Conservation (phyloP, 116 monocot genomes). For the Cymodocea nodosa region DNA sequence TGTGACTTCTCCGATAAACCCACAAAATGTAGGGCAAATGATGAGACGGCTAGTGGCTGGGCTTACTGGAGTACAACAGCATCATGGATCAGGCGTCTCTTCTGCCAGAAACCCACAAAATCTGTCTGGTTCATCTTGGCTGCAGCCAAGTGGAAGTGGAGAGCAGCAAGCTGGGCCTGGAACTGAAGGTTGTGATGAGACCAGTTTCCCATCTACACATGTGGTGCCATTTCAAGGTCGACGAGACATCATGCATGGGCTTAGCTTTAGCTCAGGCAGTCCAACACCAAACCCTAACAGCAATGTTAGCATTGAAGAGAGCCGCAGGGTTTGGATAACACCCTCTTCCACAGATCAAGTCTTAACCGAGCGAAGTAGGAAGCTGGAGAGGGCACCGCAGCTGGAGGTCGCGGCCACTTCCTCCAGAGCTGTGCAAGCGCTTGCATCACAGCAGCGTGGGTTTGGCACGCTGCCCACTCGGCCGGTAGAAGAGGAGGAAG, state of each 20-base stretch:
- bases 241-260: neutral
- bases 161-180: too few relatives aligned
- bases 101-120: too few relatives aligned
- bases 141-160: too few relatives aligned
- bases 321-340: neutral
- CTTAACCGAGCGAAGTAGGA: neutral
- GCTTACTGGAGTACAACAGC: too few relatives aligned
- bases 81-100: too few relatives aligned
- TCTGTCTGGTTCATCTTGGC: too few relatives aligned
- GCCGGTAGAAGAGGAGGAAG: neutral
- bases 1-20: too few relatives aligned
- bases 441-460: neutral
- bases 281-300: too few relatives aligned
- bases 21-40: too few relatives aligned
- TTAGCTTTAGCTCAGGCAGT: neutral
- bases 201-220: too few relatives aligned
- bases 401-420: neutral
- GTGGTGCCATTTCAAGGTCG: neutral
- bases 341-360: neutral
- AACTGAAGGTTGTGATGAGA: too few relatives aligned
- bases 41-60: too few relatives aligned
- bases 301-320: neutral
- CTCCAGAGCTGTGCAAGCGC: neutral
- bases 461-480: neutral
- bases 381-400: neutral